Percentiles rank a stretch among this genome's conserved stretches.
Evolutionary conservation across 1,284 basidiomycete species (phyloP).

Genomic region (Boletus calvinii): DNA sequence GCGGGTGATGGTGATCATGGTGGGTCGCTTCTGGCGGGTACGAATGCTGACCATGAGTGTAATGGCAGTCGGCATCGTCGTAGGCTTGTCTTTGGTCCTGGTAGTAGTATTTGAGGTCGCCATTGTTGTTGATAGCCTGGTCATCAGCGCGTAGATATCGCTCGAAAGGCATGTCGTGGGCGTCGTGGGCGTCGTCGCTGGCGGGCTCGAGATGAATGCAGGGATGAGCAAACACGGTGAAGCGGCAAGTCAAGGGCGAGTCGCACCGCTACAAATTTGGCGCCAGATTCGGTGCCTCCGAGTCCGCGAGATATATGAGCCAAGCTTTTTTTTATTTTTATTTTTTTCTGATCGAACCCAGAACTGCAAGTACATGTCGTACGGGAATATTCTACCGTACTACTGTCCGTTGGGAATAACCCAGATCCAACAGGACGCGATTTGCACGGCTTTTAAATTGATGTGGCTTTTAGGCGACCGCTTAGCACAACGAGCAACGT

Average conservation of each 20-base stretch:
- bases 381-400: slow-evolving; percentile 5
- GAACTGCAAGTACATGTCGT: slow-evolving; percentile 9
- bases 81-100: slow-evolving; percentile 17
- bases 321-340: slow-evolving; percentile 5
- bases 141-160: slow-evolving; percentile 34
- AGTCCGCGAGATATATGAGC: slow-evolving; percentile 12
- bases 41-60: neutral
- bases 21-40: neutral
- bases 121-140: slow-evolving; percentile 3
- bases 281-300: neutral
- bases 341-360: slow-evolving; percentile 18
- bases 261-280: neutral
- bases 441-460: slow-evolving; percentile 17
- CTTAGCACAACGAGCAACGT: slow-evolving; percentile 10
- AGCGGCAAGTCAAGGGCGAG: neutral
- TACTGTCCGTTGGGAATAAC: neutral
- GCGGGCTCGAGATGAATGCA: too few species aligned
- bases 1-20: too few species aligned
- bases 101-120: slow-evolving; percentile 12
- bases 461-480: slow-evolving; percentile 26
- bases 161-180: slow-evolving; percentile 39
- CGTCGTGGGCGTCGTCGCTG: slow-evolving; percentile 7
- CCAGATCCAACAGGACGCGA: slow-evolving; percentile 21
- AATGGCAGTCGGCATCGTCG: slow-evolving; percentile 16
- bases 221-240: too few species aligned